Evolutionary conservation across 331 rosid species (phyloP), one percentile per base, ranked within the genome.

Genomic region (Telfairia occidentalis): DNA sequence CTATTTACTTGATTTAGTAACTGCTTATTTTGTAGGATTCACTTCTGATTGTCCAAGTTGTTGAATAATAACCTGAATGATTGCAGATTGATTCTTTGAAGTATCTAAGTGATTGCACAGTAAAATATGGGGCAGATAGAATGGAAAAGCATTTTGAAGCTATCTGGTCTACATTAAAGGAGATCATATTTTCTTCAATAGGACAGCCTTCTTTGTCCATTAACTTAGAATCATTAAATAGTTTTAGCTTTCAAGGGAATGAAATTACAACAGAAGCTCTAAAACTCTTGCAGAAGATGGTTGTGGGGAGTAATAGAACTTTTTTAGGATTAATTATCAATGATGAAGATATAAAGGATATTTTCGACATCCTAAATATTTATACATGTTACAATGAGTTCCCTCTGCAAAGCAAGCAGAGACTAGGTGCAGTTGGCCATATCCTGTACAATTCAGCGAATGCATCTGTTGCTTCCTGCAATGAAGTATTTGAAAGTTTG

Each of bases 51-150:
- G 34, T 34, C 54, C 13, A 58, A 42, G 55, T 50, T 80, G 45
- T 76, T 60, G 24, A 52, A n/a, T 76, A 73, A 72, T 81, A 73
- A 38, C 50, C 78, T 79, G 76, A 53, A 67, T 23, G 76, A 71
- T 75, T 32, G 66, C 86, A 94, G 98, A 85, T 94, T 69, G 98
- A 94, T 85, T 94, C 98, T 76, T 82, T 94, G 80, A 90, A 85
- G 84, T 94, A 94, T 87, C 92, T 94, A 28, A 86, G 78, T 59
- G 86, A 46, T 26, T 91, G 96, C 83, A 79, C 84, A 13, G 50
- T 81, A 65, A 87, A 82, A 70, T 94, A 90, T 83, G 97, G 98
- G 77, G 86, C 90, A 49, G 96, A 87, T 81, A 88, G 92, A 84
- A 91, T 94, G 78, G 71, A 72, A 77, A 91, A 90, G 76, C 89